Percentiles rank a stretch among this genome's conserved stretches.
These are phyloP conservation scores for Malassezia furfur DNA, from an alignment of 1,284 basidiomycete genomes.

Conservation along the genomic window DNA sequence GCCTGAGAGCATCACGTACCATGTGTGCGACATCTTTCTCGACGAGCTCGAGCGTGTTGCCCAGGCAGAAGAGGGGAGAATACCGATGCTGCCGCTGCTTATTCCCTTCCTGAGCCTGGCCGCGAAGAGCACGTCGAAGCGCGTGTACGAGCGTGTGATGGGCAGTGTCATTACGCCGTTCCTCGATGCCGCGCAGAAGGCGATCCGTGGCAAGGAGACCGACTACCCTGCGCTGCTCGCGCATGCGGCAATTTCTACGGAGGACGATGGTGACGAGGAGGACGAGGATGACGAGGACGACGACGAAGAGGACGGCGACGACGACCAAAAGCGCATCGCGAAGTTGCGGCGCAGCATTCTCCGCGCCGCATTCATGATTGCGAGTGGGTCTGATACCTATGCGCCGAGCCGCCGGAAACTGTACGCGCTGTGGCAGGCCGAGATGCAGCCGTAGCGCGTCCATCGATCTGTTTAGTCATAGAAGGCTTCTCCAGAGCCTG, in stretches of 20 bases:
- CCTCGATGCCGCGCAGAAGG: slow-evolving; percentile 20
- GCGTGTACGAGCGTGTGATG: slow-evolving; percentile 63
- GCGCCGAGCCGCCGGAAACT: slow-evolving; percentile 71
- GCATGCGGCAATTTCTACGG: slow-evolving; percentile 6
- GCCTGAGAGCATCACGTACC: slow-evolving; percentile 60
- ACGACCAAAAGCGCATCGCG: slow-evolving; percentile 13
- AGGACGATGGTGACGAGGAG: slow-evolving; percentile 2
- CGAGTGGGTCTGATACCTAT: slow-evolving; percentile 63
- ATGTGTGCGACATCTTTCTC: slow-evolving; percentile 79
- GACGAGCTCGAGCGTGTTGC: slow-evolving; percentile 73
- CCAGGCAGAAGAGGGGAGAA: not conserved
- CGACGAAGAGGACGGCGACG: slow-evolving; percentile 9
- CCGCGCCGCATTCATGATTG: slow-evolving; percentile 62
- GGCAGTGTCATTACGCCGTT: slow-evolving; percentile 61
- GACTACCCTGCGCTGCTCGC: slow-evolving; percentile 21
- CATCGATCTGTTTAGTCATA: slow-evolving; percentile 9
- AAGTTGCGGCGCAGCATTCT: slow-evolving; percentile 58
- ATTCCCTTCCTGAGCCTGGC: slow-evolving; percentile 62
- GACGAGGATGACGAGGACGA: slow-evolving; percentile 1
- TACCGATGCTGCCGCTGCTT: slow-evolving; percentile 58
- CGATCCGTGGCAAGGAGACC: not conserved
- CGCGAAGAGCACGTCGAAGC: slow-evolving; percentile 58
- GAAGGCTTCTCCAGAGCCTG: not conserved
- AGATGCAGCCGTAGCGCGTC: slow-evolving; percentile 14
- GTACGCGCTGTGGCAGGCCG: slow-evolving; percentile 66